Percentiles rank a stretch among this genome's conserved stretches.
These are phyloP conservation scores for Closterium sp. DNA, from an alignment of 139 green algal species.

Conservation along the genomic window DNA sequence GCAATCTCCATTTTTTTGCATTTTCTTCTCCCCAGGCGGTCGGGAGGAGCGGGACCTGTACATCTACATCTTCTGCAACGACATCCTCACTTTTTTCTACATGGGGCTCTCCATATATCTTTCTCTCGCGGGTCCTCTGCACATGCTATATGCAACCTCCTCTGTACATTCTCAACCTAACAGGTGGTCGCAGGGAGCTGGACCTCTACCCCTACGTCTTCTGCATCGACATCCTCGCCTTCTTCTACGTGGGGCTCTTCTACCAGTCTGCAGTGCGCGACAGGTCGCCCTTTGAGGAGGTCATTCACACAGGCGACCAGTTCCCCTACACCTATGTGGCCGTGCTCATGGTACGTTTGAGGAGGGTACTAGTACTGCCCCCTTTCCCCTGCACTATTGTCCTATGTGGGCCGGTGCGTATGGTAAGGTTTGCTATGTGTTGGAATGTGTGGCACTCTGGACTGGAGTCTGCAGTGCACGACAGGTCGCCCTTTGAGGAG, in stretches of 20 bases:
- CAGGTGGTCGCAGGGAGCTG: conserved; percentile 46
- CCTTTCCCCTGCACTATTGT: too few relatives aligned
- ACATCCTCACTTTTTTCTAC: conserved; percentile 75
- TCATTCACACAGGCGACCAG: too few relatives aligned
- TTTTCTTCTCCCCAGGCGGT: conserved; percentile 5
- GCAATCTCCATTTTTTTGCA: too few relatives aligned
- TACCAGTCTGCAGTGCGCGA: conserved; percentile 64
- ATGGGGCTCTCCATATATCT: conserved; percentile 57
- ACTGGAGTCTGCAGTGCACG: too few relatives aligned
- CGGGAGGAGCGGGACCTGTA: conserved; percentile 69
- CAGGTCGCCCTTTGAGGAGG: conserved; percentile 10
- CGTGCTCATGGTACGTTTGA: conserved; percentile 64
- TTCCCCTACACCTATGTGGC: conserved; percentile 72
- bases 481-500: too few relatives aligned
- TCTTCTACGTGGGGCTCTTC: conserved; percentile 71
- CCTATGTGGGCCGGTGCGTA: conserved; percentile 72
- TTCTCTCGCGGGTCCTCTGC: too few relatives aligned
- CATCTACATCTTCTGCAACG: conserved; percentile 58
- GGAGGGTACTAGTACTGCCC: too few relatives aligned
- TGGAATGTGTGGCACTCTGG: too few relatives aligned
- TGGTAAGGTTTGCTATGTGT: conserved; percentile 57
- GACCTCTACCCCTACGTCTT: conserved; percentile 72
- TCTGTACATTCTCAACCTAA: too few relatives aligned
- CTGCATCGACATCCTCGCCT: conserved; percentile 69
- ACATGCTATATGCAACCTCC: too few relatives aligned